Evolutionary conservation across 2,329 filamentous ascomycete species (phyloP).

Genomic region (Claviceps sp.): DNA sequence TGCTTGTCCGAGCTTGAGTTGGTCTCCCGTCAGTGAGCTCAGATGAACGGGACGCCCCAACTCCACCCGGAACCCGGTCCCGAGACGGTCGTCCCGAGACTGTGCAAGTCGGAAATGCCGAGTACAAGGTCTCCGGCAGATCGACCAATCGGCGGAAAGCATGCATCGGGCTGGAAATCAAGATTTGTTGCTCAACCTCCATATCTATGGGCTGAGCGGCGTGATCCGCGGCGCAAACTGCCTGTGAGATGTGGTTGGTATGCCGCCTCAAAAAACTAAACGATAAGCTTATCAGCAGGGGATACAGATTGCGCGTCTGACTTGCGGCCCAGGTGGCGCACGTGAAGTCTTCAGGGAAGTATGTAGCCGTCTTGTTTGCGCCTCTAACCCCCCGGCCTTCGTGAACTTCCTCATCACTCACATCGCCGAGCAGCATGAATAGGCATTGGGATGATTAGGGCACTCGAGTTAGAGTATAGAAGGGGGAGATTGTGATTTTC

Average conservation of each 20-base stretch:
- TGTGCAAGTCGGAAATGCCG: not conserved
- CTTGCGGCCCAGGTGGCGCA: too few species aligned
- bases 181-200: not conserved
- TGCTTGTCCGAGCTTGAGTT: not conserved
- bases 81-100: not conserved
- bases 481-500: too few species aligned
- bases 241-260: not conserved
- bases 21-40: not conserved
- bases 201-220: not conserved
- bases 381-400: too few species aligned
- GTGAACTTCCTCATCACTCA: too few species aligned
- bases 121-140: not conserved
- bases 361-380: too few species aligned
- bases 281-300: too few species aligned
- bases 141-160: not conserved
- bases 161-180: not conserved
- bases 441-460: too few species aligned
- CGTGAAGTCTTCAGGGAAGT: too few species aligned
- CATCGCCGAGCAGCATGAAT: too few species aligned
- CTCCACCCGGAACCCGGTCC: constrained; percentile 1
- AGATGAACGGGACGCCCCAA: not conserved
- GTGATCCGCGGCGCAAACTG: not conserved
- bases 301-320: too few species aligned
- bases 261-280: too few species aligned
- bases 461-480: too few species aligned